phyloP scores from a whole-genome alignment of 2,329 filamentous ascomycete genomes.

The Cordyceps sp. region DNA sequence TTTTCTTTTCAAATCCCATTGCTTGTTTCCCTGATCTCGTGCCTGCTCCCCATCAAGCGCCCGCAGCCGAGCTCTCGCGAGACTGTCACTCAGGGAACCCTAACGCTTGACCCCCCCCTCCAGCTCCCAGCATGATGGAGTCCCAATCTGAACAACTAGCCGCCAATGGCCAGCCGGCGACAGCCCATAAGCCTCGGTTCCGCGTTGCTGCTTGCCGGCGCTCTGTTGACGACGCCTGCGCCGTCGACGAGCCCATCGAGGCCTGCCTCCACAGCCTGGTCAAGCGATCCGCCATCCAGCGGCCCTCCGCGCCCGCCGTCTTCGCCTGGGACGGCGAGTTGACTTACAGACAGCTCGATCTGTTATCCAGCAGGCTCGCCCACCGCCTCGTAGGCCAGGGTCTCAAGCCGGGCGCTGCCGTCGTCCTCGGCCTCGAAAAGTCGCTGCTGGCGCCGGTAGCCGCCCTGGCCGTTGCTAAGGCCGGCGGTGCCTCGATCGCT shows the following conservation, averaged over 20 bases:
- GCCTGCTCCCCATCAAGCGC: too few relatives aligned
- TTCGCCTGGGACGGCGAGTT: conserved; percentile 3
- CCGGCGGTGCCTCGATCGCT: conserved; percentile 8
- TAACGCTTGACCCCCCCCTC: too few relatives aligned
- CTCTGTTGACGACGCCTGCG: background rate
- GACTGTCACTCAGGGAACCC: too few relatives aligned
- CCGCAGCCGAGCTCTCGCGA: too few relatives aligned
- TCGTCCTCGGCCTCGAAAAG: conserved; percentile 7
- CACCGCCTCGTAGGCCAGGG: background rate
- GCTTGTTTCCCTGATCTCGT: too few relatives aligned
- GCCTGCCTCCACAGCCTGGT: conserved; percentile 2
- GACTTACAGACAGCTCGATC: conserved; percentile 2
- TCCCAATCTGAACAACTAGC: too few relatives aligned
- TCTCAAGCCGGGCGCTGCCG: background rate
- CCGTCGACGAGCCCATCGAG: conserved; percentile 1
- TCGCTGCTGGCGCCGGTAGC: conserved; percentile 8
- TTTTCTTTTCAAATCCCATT: too few relatives aligned
- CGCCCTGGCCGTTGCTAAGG: conserved; percentile 9
- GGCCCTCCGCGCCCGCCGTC: conserved; percentile 1
- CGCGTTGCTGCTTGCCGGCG: background rate
- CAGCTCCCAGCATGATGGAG: too few relatives aligned
- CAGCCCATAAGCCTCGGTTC: too few relatives aligned
- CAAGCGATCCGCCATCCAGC: conserved; percentile 1
- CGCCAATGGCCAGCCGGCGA: background rate
- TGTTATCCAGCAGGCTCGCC: conserved; percentile 1